phyloP scores from a whole-genome alignment of 1,139 yeast genomes.

The Diutina neorugosa region DNA sequence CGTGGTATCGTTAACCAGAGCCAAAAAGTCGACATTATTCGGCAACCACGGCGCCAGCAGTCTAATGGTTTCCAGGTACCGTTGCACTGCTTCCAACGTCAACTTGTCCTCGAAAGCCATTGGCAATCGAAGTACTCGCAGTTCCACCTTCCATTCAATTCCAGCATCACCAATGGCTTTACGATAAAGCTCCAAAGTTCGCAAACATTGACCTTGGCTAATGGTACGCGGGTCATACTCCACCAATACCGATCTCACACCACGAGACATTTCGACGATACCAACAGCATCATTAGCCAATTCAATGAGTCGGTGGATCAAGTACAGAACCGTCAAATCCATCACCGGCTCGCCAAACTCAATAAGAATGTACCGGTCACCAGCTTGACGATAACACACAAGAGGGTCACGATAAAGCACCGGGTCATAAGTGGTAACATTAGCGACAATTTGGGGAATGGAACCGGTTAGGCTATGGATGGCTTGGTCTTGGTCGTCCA shows the following conservation, averaged over 20 bases:
- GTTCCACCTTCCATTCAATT: conserved; percentile 75
- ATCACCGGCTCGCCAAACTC: conserved; percentile 85
- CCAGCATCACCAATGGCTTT: conserved; percentile 46
- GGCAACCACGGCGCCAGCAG: conserved; percentile 96
- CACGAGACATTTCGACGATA: conserved; percentile 90
- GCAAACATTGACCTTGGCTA: conserved; percentile 48
- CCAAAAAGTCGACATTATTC: conserved; percentile 90
- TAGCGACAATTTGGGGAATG: conserved; percentile 24
- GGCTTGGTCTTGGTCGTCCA: conserved; percentile 42
- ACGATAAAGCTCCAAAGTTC: conserved; percentile 58
- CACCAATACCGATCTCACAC: conserved; percentile 87
- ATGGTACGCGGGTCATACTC: conserved; percentile 57
- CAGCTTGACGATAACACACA: conserved; percentile 89
- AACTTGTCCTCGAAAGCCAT: conserved; percentile 92
- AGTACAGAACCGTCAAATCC: conserved; percentile 76
- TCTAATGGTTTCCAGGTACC: conserved; percentile 89
- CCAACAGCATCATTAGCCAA: conserved; percentile 59
- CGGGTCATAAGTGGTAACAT: conserved; percentile 27
- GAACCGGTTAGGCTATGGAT: conserved; percentile 32
- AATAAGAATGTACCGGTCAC: conserved; percentile 82
- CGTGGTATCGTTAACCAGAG: conserved; percentile 69
- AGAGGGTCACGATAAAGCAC: conserved; percentile 50
- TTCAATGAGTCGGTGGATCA: conserved; percentile 73
- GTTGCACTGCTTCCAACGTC: conserved; percentile 77
- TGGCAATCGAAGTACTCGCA: conserved; percentile 75